Conservation (phyloP, 176 grass and related monocot species). For the Bolboschoenus planiculmis region DNA sequence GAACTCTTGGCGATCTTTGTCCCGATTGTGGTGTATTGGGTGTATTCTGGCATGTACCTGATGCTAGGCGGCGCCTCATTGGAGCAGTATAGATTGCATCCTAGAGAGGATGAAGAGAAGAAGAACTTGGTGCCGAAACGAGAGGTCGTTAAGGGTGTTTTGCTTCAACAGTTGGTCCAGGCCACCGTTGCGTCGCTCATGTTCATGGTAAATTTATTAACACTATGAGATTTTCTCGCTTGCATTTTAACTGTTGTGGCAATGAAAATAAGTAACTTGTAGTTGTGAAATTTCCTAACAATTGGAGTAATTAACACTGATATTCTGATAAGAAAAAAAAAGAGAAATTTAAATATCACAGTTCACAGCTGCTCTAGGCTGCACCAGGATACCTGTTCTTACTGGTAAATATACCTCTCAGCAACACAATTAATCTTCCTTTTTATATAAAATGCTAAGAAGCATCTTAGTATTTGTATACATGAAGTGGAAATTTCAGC, state of each 20-base stretch:
- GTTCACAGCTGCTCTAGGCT: background rate
- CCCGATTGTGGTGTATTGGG: slow-evolving; percentile 44
- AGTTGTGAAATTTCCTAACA: background rate
- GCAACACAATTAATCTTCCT: background rate
- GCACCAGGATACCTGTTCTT: background rate
- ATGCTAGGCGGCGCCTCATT: slow-evolving; percentile 21
- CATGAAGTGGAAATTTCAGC: background rate
- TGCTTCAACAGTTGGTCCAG: slow-evolving; percentile 44
- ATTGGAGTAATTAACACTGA: background rate
- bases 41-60: slow-evolving; percentile 29
- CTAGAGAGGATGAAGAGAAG: slow-evolving; percentile 27
- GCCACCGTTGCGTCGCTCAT: slow-evolving; percentile 1
- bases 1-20: slow-evolving; percentile 23
- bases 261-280: background rate
- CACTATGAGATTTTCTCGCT: background rate
- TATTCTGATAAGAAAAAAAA: background rate
- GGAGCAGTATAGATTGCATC: slow-evolving; percentile 36
- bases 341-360: background rate
- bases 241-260: background rate
- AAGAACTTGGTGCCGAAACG: slow-evolving; percentile 40
- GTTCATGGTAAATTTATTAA: slow-evolving; percentile 10
- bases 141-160: slow-evolving; percentile 25
- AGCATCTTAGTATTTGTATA: background rate
- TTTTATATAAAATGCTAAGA: background rate
- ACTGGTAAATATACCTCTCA: background rate